A percentile compares a stretch with the other conserved stretches of the same genome.
Conservation (phyloP, 495 filamentous ascomycete genomes). For the Penicillium atrosanguineum region DNA sequence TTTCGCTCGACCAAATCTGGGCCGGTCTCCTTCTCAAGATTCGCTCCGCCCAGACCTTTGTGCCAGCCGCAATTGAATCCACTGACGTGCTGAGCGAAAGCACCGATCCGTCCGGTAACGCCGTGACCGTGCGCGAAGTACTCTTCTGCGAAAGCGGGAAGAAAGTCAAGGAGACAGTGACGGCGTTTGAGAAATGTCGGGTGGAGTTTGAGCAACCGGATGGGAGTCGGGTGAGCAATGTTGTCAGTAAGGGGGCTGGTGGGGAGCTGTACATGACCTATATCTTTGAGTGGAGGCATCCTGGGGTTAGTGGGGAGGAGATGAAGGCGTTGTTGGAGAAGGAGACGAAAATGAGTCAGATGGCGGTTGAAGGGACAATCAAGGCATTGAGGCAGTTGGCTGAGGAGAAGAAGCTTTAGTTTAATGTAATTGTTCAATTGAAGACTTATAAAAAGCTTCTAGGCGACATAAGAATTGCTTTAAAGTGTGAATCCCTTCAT, state of each 20-base stretch:
- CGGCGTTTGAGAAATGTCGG: conserved; percentile 20
- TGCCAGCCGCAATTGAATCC: conserved; percentile 42
- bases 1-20: conserved; percentile 50
- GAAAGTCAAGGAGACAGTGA: conserved; percentile 25
- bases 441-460: too few relatives aligned
- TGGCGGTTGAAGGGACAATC: conserved; percentile 38
- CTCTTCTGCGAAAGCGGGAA: conserved; percentile 21
- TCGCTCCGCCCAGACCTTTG: conserved; percentile 49
- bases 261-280: conserved; percentile 53
- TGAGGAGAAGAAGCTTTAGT: conserved; percentile 27
- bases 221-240: conserved; percentile 44
- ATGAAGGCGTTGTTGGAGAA: conserved; percentile 25
- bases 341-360: conserved; percentile 28
- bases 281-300: conserved; percentile 51
- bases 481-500: neutral
- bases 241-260: conserved; percentile 44
- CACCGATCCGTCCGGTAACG: conserved; percentile 27
- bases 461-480: too few relatives aligned
- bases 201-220: conserved; percentile 37
- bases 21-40: conserved; percentile 49
- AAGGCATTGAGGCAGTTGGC: conserved; percentile 32
- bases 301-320: conserved; percentile 32
- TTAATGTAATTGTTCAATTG: neutral
- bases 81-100: conserved; percentile 40
- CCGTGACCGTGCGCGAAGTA: conserved; percentile 25